A percentile compares a stretch with the other conserved stretches of the same genome.
Conservation (phyloP, 2,329 filamentous ascomycete genomes). For the Epichloe hybrida region DNA sequence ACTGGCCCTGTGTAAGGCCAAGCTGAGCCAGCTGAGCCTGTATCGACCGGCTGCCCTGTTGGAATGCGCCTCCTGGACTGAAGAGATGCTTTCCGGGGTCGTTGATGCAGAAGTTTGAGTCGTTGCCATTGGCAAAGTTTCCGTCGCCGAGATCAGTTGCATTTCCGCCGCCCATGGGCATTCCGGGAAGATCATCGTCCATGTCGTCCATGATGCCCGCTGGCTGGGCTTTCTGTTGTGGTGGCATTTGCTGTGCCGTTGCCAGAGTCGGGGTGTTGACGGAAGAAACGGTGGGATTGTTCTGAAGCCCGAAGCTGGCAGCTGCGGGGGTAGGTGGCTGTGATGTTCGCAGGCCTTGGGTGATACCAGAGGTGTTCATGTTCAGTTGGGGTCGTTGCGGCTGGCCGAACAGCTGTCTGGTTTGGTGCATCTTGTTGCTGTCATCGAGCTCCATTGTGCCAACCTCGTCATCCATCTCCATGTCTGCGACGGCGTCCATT, state of each 20-base stretch:
- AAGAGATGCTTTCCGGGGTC: conserved; percentile 90
- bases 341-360: conserved; percentile 69
- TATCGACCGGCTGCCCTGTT: conserved; percentile 48
- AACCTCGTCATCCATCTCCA: conserved; percentile 88
- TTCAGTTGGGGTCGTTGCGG: conserved; percentile 59
- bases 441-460: conserved; percentile 52
- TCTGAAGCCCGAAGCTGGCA: conserved; percentile 64
- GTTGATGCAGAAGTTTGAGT: conserved; percentile 56
- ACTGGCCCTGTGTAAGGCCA: conserved; percentile 62
- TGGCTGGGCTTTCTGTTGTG: conserved; percentile 43
- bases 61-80: conserved; percentile 65
- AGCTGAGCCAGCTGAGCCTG: conserved; percentile 58
- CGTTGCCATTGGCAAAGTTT: conserved; percentile 34
- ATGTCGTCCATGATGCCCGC: conserved; percentile 44
- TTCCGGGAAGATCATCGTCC: conserved; percentile 57
- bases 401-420: conserved; percentile 54
- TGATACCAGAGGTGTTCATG: conserved; percentile 61
- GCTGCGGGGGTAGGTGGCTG: conserved; percentile 76
- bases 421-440: conserved; percentile 53
- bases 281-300: conserved; percentile 92
- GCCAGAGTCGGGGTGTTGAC: conserved; percentile 90
- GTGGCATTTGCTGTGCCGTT: conserved; percentile 63
- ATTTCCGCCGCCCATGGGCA: conserved; percentile 48
- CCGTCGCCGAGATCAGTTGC: conserved; percentile 36
- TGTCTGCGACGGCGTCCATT: conserved; percentile 78